These are phyloP conservation scores for Solanum appendiculatum DNA, from an alignment of 257 asterid species.

Conservation along the genomic window DNA sequence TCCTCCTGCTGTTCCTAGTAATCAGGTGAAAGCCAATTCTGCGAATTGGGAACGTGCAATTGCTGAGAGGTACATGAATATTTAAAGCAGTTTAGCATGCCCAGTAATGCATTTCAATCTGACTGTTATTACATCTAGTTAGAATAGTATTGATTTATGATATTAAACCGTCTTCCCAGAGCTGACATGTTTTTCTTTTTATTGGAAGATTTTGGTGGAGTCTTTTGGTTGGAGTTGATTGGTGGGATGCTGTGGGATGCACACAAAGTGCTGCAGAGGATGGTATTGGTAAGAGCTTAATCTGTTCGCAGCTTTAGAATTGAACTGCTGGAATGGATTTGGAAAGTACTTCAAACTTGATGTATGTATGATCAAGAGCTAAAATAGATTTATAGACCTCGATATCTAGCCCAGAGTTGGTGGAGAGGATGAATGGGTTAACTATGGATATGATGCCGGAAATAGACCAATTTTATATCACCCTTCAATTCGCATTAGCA, in stretches of 20 bases:
- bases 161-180: not conserved
- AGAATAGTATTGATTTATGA: not conserved
- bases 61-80: constrained; percentile 79
- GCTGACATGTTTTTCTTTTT: not conserved
- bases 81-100: not conserved
- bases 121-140: not conserved
- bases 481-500: not conserved
- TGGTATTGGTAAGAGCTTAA: constrained; percentile 67
- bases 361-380: not conserved
- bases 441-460: not conserved
- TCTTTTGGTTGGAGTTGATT: constrained; percentile 97
- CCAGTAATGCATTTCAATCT: not conserved
- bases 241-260: constrained; percentile 99
- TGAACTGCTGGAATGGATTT: not conserved
- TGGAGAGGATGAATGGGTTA: not conserved
- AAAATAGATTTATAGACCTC: not conserved
- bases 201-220: constrained; percentile 97
- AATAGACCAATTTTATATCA: not conserved
- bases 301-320: not conserved
- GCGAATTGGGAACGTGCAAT: constrained; percentile 96
- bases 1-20: constrained; percentile 71
- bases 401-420: not conserved
- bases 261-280: constrained; percentile 99
- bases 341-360: not conserved
- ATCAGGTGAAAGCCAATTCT: constrained; percentile 75